These are phyloP conservation scores for Xenosphaeropsis pyriputrescens DNA, from an alignment of 2,329 filamentous ascomycete genomes.

Conservation along the genomic window DNA sequence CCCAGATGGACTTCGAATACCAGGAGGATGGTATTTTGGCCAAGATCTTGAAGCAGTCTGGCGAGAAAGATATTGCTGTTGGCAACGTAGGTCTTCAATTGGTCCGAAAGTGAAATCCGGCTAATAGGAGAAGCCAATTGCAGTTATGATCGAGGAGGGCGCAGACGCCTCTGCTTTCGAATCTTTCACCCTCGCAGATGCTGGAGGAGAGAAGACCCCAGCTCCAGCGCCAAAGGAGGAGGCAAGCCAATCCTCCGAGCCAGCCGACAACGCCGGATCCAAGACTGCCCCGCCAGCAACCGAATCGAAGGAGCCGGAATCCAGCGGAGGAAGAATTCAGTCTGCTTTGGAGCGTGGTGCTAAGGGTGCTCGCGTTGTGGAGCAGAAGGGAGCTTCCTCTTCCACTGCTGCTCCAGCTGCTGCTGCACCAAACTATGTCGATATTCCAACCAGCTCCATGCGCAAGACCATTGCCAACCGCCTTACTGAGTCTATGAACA, in stretches of 20 bases:
- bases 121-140: constrained; percentile 61
- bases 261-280: constrained; percentile 37
- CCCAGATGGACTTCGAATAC: constrained; percentile 99
- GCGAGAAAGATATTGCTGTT: constrained; percentile 86
- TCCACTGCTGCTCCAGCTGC: constrained; percentile 30
- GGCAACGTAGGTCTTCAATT: constrained; percentile 62
- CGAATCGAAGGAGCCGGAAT: constrained; percentile 57
- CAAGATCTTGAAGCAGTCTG: constrained; percentile 84
- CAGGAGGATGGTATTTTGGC: constrained; percentile 95
- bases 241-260: constrained; percentile 45
- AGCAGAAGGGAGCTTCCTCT: constrained; percentile 72
- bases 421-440: constrained; percentile 59
- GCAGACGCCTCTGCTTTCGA: constrained; percentile 80
- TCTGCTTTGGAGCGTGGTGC: constrained; percentile 74
- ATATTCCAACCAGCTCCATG: constrained; percentile 79
- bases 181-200: constrained; percentile 76
- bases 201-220: constrained; percentile 65
- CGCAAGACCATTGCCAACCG: constrained; percentile 94
- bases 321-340: constrained; percentile 65
- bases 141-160: constrained; percentile 84
- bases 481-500: constrained; percentile 74
- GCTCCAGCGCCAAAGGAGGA: constrained; percentile 51
- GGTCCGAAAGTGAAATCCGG: not conserved
- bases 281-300: constrained; percentile 39
- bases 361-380: constrained; percentile 72